Base-by-base conservation (phyloP, 495 filamentous ascomycete genomes). In the Annulohypoxylon maeteangense region DNA sequence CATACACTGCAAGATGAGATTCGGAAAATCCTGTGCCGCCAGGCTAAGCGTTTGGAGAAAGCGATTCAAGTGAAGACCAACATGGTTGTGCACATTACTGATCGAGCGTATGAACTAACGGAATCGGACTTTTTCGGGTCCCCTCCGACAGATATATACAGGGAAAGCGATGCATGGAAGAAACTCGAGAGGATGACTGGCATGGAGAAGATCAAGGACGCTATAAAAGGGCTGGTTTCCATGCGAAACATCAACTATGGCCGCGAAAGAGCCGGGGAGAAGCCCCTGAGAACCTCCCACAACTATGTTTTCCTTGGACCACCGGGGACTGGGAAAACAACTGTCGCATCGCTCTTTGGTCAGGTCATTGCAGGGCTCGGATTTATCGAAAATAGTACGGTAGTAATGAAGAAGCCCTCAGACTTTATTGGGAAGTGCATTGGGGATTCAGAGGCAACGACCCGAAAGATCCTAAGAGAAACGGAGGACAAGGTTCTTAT, bases 311-410 rank as follows among this genome's bases (percentile, higher is more conserved):
- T 55, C 7, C 29, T 55, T 3, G 51, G 51, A 3, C 4, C 8
- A 0, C 51, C 51, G n/a, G 51, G 51, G 2, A 55, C 51, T 1
- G 51, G 51, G 12, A 55, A 55, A 20, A 55, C 51, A 20, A 55
- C 51, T 4, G 31, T 55, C 6, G 51, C 51, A 6, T 20, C 32
- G 29, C 16, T 55, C 4, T 55, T 34, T 8, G 51, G 27, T 2
- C 51, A 38, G 31, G 16, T 55, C 3, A 8, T 55, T 1, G 51
- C 27, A 0, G 27, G 36, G 1, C 4, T 34, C 18, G 51, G 56
- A 6, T 27, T 36, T 7, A 20, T 59, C 8, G 12, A 8, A 5
- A 23, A 7, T 4, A n/a, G 14, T 12, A 18, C 22, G 8, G 55
- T 59, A 1, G 20, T 40, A 1, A 25, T 44, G 4, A 23, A 27